These are phyloP conservation scores for Colletotrichum sp. DNA, from an alignment of 2,329 filamentous ascomycete genomes.

Conservation along the genomic window DNA sequence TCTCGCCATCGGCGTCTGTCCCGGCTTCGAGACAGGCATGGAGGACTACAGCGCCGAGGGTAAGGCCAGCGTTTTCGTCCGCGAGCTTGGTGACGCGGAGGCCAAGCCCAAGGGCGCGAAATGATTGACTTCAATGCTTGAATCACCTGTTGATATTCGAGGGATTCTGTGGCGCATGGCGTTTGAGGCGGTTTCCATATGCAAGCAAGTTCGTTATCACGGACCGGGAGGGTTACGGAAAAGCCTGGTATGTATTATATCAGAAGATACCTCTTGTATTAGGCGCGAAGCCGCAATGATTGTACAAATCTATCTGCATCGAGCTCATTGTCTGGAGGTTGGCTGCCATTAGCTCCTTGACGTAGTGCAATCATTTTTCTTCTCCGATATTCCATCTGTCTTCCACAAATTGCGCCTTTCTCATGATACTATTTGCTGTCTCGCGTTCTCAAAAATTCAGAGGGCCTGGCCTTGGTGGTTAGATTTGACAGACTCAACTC, in stretches of 20 bases:
- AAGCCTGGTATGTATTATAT: constrained; percentile 20
- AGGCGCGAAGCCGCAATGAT: not conserved
- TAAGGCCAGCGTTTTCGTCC: constrained; percentile 77
- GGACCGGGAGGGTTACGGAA: constrained; percentile 25
- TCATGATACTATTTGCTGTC: not conserved
- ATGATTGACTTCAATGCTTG: constrained; percentile 36
- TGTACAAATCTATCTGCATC: not conserved
- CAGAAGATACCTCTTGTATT: constrained; percentile 19
- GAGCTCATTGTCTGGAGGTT: not conserved
- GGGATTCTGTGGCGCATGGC: constrained; percentile 25
- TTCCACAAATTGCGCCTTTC: not conserved
- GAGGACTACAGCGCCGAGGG: constrained; percentile 79
- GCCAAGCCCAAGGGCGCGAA: constrained; percentile 84
- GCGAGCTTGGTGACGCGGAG: constrained; percentile 86
- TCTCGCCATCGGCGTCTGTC: constrained; percentile 81
- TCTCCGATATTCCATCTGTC: not conserved
- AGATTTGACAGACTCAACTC: not conserved
- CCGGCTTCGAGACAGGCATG: constrained; percentile 86
- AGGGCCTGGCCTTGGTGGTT: not conserved
- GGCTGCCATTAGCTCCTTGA: not conserved
- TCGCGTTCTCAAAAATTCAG: not conserved
- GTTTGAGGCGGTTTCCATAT: constrained; percentile 25
- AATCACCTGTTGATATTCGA: constrained; percentile 13
- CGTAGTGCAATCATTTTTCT: not conserved
- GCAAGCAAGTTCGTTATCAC: constrained; percentile 31